phyloP scores from a whole-genome alignment of 352 stramenopile genomes.

The Globisporangium parvum region DNA sequence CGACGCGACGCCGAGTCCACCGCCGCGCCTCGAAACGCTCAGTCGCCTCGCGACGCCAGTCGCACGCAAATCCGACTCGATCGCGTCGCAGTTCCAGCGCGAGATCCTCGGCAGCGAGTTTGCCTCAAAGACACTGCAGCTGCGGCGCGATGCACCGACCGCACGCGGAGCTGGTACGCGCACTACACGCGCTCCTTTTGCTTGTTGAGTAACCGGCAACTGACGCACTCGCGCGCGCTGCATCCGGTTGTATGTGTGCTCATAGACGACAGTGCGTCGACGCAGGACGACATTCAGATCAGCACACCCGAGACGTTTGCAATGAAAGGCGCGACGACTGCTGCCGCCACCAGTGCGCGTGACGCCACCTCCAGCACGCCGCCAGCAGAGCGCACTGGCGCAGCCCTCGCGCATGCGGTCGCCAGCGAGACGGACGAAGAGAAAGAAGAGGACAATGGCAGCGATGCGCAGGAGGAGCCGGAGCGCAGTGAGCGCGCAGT shows the following conservation, averaged over 20 bases:
- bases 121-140: neutral
- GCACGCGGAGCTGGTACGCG: neutral
- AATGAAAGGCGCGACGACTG: neutral
- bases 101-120: slow-evolving; percentile 43
- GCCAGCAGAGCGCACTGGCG: neutral
- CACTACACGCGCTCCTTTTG: no score
- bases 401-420: neutral
- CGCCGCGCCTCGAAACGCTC: slow-evolving; percentile 11
- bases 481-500: neutral
- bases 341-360: neutral
- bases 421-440: slow-evolving; percentile 5
- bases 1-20: slow-evolving; percentile 5
- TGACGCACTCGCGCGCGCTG: no score
- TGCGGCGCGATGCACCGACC: neutral
- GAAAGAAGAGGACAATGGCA: neutral
- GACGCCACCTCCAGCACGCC: neutral
- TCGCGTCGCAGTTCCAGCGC: slow-evolving; percentile 55
- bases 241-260: no score
- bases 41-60: slow-evolving; percentile 23
- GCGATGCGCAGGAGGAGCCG: neutral
- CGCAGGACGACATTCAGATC: slow-evolving; percentile 20
- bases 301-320: slow-evolving; percentile 26
- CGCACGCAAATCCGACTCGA: slow-evolving; percentile 28
- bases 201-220: no score
- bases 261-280: slow-evolving; percentile 5